A percentile compares a stretch with the other conserved stretches of the same genome.
These are phyloP conservation scores for Alternaria conjuncta DNA, from an alignment of 2,329 filamentous ascomycete genomes.

Conservation along the genomic window DNA sequence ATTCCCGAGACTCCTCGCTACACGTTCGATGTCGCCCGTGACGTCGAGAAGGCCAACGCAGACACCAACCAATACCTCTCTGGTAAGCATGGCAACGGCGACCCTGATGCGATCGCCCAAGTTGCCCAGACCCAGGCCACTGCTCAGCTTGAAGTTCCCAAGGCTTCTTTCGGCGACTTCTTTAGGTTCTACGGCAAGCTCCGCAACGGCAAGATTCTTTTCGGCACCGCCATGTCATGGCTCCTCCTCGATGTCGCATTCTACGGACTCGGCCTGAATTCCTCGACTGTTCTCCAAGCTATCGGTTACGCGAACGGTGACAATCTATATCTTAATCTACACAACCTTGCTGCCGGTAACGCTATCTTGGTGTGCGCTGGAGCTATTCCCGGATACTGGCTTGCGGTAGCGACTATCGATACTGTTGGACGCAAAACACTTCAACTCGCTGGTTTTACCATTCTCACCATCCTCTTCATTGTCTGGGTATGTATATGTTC, in stretches of 20 bases:
- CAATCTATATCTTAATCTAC: conserved; percentile 71
- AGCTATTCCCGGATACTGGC: conserved; percentile 82
- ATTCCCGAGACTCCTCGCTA: conserved; percentile 53
- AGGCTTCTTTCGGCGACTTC: conserved; percentile 77
- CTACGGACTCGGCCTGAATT: conserved; percentile 71
- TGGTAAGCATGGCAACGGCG: conserved; percentile 66
- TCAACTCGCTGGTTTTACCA: conserved; percentile 40
- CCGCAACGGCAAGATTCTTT: conserved; percentile 73
- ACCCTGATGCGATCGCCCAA: conserved; percentile 71
- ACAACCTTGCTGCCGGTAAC: conserved; percentile 79
- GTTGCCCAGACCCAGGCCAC: conserved; percentile 62
- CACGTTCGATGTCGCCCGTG: conserved; percentile 51
- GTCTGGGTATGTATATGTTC: conserved; percentile 29
- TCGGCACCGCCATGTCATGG: conserved; percentile 86
- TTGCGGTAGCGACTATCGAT: conserved; percentile 62
- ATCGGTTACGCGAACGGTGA: conserved; percentile 72
- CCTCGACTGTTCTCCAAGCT: conserved; percentile 70
- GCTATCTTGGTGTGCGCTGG: conserved; percentile 79
- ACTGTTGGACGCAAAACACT: conserved; percentile 64
- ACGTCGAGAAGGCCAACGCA: conserved; percentile 62
- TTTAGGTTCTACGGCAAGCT: conserved; percentile 70
- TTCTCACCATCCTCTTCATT: conserved; percentile 45
- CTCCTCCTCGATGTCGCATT: conserved; percentile 64
- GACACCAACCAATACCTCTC: conserved; percentile 78
- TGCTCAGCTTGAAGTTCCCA: conserved; percentile 66